Conservation (phyloP, 352 stramenopile species). For the Phytophthora nicotianae region DNA sequence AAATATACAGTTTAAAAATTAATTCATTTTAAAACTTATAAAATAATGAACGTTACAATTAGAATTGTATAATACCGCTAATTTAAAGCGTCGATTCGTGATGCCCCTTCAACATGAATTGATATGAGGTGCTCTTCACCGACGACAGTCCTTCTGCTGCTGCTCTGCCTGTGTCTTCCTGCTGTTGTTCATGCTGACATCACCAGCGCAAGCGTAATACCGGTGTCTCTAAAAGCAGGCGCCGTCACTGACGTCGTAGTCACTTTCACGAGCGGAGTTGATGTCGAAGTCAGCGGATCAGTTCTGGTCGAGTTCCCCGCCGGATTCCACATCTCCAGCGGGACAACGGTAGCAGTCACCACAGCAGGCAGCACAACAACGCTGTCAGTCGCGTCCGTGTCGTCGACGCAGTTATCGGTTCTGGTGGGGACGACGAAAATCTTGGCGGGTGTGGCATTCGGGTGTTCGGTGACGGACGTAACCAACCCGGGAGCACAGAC, state of each 20-base stretch:
- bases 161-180: constrained; percentile 5
- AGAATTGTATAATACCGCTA: too few species aligned
- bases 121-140: constrained; percentile 16
- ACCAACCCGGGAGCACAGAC: constrained; percentile 36
- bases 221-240: constrained; percentile 31
- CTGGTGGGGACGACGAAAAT: constrained; percentile 30
- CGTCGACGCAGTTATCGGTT: constrained; percentile 26
- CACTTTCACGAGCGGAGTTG: constrained; percentile 32
- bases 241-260: constrained; percentile 28
- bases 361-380: constrained; percentile 29
- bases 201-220: constrained; percentile 27
- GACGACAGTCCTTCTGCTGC: not conserved
- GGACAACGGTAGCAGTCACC: constrained; percentile 15
- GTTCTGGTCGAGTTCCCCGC: constrained; percentile 41
- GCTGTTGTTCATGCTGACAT: constrained; percentile 26
- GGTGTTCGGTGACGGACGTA: constrained; percentile 38
- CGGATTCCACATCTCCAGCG: constrained; percentile 34
- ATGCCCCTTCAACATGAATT: constrained; percentile 13
- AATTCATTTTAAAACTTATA: not conserved
- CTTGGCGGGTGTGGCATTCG: constrained; percentile 20
- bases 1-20: not conserved
- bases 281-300: constrained; percentile 25
- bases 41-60: too few species aligned
- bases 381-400: constrained; percentile 28
- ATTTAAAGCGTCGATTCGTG: too few species aligned